Evolutionary conservation across 345 rosid species (phyloP), one percentile per base, ranked within the genome.

Genomic region (Toxicodendron radicans): DNA sequence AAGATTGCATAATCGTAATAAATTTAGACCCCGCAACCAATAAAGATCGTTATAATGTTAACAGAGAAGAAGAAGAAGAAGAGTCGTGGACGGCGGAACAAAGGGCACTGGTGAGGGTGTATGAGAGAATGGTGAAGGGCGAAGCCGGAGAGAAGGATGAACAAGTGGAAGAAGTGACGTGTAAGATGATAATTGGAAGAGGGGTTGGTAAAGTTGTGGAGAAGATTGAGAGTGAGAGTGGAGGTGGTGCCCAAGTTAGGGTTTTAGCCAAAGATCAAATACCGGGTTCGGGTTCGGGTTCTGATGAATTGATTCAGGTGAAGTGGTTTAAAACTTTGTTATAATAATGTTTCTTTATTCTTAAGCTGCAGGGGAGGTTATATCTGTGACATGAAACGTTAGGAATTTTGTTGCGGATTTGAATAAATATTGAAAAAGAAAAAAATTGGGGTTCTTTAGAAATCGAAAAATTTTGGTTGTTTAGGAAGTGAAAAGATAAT

Each of bases 241-340:
- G 84, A 27, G 87, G 83, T 77, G 87, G 83, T 33, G 87, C 86
- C 57, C 79, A 68, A 57, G 27, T 89, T 60, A 84, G 84, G 75
- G 76, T 87, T 49, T 69, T 85, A 35, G 78, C 85, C 16, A 82
- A 79, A 32, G 92, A 89, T 73, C 90, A 86, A 68, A 66, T 86
- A 58, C 91, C 86, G 51, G 81, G 86, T 30, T 86, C 79, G 73
- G 92, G 87, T 68, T 72, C 83, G 73, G 88, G 81, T 1, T 83
- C 88, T 59, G 94, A 89, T 58, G 87, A 86, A 61, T 72, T 89
- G 67, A 83, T 89, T 73, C 88, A 85, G 94, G 93, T 89, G 58
- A 56, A 17, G 21, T 27, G 7, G 32, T 45, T 43, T 65, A 10
- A 38, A 38, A 13, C 54, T 51, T 70, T 10, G 4, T 59, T 57